These are phyloP conservation scores for Aureoboletus auriporus DNA, from an alignment of 768 basidiomycete species.

Conservation along the genomic window DNA sequence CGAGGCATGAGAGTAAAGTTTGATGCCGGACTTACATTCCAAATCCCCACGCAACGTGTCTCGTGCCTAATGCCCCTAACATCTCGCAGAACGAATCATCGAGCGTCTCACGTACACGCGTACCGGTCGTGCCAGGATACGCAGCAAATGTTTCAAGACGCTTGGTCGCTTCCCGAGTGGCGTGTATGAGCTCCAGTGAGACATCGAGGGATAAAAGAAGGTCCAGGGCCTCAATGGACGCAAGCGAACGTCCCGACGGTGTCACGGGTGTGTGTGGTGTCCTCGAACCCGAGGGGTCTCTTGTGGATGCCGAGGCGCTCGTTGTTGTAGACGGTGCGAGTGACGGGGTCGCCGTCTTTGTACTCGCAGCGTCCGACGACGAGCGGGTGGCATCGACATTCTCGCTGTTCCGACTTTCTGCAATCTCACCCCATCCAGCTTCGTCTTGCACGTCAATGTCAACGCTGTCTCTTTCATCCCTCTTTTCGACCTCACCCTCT, in stretches of 20 bases:
- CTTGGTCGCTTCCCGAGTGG: slow-evolving; percentile 87
- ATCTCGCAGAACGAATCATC: slow-evolving; percentile 91
- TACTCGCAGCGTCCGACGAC: not conserved
- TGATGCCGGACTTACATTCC: slow-evolving; percentile 44
- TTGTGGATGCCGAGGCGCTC: not conserved
- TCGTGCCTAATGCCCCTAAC: slow-evolving; percentile 69
- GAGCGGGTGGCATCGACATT: not conserved
- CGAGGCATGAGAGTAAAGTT: not conserved
- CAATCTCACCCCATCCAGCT: slow-evolving; percentile 25
- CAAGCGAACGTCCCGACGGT: not conserved
- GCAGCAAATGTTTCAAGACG: slow-evolving; percentile 85
- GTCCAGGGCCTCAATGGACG: slow-evolving; percentile 50
- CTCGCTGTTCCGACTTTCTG: slow-evolving; percentile 3
- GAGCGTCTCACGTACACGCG: slow-evolving; percentile 85
- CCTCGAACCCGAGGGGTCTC: not conserved
- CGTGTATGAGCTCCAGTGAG: slow-evolving; percentile 89
- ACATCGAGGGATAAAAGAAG: slow-evolving; percentile 88
- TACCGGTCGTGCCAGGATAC: slow-evolving; percentile 86
- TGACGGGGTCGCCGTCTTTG: not conserved
- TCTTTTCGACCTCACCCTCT: slow-evolving; percentile 15
- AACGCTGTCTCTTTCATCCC: not conserved
- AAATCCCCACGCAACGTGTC: slow-evolving; percentile 83
- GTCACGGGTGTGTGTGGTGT: not conserved
- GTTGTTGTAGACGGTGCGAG: not conserved
- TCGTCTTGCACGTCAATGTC: slow-evolving; percentile 12